These are phyloP conservation scores for Trichosanthes truncata DNA, from an alignment of 306 rosid genomes.

Conservation along the genomic window DNA sequence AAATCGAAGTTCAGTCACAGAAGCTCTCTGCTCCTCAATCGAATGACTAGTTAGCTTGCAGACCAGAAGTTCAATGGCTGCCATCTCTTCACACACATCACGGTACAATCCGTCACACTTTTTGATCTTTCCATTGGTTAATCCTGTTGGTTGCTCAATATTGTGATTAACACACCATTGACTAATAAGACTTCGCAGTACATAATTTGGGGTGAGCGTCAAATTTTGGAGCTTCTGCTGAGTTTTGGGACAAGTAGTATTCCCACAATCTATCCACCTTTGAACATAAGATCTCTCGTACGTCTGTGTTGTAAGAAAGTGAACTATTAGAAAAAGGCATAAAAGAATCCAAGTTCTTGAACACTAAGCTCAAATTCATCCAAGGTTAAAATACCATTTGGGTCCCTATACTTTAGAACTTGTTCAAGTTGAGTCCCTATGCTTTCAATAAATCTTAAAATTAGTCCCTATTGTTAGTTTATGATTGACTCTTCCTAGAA, in stretches of 20 bases:
- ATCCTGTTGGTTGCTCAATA: conserved; percentile 73
- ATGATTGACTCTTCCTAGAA: no score
- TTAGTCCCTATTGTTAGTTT: no score
- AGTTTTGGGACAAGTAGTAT: conserved; percentile 85
- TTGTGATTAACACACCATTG: conserved; percentile 81
- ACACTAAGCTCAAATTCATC: background rate
- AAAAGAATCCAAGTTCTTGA: background rate
- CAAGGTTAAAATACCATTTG: no score
- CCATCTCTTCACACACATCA: conserved; percentile 76
- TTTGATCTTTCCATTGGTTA: conserved; percentile 77
- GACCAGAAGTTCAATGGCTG: conserved; percentile 59
- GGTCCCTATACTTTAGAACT: no score
- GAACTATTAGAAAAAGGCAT: background rate
- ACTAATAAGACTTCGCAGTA: conserved; percentile 70
- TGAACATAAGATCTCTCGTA: conserved; percentile 92
- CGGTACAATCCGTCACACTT: conserved; percentile 83
- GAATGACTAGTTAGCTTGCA: conserved; percentile 62
- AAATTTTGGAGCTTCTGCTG: conserved; percentile 84
- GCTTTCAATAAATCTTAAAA: no score
- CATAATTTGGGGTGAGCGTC: conserved; percentile 87
- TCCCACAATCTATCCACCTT: conserved; percentile 95
- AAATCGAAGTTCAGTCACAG: conserved; percentile 71
- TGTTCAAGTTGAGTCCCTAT: no score
- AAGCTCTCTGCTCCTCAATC: conserved; percentile 56
- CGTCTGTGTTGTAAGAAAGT: conserved; percentile 39